Conservation (phyloP, 1,284 basidiomycete genomes). For the Vanrija pseudolonga region DNA sequence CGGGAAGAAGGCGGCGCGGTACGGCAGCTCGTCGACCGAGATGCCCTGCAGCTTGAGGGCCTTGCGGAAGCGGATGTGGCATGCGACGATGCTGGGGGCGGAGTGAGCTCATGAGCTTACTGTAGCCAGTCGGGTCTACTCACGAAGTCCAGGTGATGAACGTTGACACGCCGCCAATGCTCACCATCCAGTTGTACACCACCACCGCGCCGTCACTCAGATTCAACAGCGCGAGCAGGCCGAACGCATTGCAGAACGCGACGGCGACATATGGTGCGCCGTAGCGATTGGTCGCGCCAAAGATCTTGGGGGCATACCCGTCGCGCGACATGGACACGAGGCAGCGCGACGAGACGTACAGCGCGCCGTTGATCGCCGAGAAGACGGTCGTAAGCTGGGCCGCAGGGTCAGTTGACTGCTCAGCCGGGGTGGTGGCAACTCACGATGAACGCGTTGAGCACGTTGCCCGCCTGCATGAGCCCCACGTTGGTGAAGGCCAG, state of each 20-base stretch:
- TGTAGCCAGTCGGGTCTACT: no score
- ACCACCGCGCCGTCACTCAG: slow-evolving; percentile 20
- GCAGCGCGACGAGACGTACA: slow-evolving; percentile 34
- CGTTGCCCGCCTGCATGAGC: background rate
- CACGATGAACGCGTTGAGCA: background rate
- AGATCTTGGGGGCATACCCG: slow-evolving; percentile 60
- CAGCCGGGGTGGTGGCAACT: background rate
- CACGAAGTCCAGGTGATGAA: slow-evolving; percentile 3
- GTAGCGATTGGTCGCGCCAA: slow-evolving; percentile 48
- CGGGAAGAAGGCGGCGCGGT: slow-evolving; percentile 12
- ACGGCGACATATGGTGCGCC: slow-evolving; percentile 46
- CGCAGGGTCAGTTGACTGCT: slow-evolving; percentile 55
- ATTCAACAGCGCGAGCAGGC: slow-evolving; percentile 42
- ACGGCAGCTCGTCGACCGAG: slow-evolving; percentile 48
- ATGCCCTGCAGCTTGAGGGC: slow-evolving; percentile 47
- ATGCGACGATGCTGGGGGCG: background rate
- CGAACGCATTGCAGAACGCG: slow-evolving; percentile 29
- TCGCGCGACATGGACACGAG: slow-evolving; percentile 49
- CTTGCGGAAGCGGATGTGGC: slow-evolving; percentile 46
- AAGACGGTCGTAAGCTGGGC: slow-evolving; percentile 56
- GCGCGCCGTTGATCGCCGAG: slow-evolving; percentile 20
- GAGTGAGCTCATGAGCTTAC: no score
- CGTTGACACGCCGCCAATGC: slow-evolving; percentile 13
- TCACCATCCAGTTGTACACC: slow-evolving; percentile 18
- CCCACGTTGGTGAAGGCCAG: background rate